A percentile compares a stretch with the other conserved stretches of the same genome.
phyloP scores from a whole-genome alignment of 2,329 filamentous ascomycete genomes.

The Arachnopeziza araneosa region DNA sequence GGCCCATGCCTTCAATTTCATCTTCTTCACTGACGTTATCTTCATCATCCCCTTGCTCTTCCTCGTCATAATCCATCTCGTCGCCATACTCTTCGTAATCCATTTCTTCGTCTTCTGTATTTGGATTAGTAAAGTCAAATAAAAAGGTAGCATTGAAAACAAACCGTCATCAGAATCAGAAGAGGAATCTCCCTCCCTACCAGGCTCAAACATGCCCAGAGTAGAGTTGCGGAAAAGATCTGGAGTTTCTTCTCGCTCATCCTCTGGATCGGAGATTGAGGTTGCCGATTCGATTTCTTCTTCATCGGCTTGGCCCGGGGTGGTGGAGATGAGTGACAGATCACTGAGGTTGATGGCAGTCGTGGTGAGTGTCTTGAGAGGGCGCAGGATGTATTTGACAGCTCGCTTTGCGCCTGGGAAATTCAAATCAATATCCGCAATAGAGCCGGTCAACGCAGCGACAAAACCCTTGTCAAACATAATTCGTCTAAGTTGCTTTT shows the following conservation, averaged over 20 bases:
- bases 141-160: conserved; percentile 7
- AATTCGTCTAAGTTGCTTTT: conserved; percentile 79
- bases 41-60: conserved; percentile 59
- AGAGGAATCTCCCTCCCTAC: conserved; percentile 74
- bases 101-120: conserved; percentile 78
- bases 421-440: conserved; percentile 92
- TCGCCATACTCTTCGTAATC: conserved; percentile 90
- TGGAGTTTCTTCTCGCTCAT: conserved; percentile 87
- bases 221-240: conserved; percentile 96
- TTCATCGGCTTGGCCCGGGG: conserved; percentile 66
- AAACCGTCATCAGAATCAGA: conserved; percentile 58
- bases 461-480: conserved; percentile 99
- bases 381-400: conserved; percentile 92
- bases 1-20: conserved; percentile 77
- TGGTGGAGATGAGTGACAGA: conserved; percentile 54
- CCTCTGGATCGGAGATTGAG: conserved; percentile 81
- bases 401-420: conserved; percentile 90
- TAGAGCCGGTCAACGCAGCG: conserved; percentile 78
- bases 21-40: conserved; percentile 89
- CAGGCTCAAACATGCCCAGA: conserved; percentile 86
- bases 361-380: conserved; percentile 79
- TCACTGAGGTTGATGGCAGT: conserved; percentile 85
- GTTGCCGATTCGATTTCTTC: conserved; percentile 85
- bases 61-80: conserved; percentile 48
- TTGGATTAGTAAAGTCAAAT: conserved; percentile 27